A percentile compares a stretch with the other conserved stretches of the same genome.
phyloP scores from a whole-genome alignment of 768 basidiomycete genomes.

The Boletus coccyginus region DNA sequence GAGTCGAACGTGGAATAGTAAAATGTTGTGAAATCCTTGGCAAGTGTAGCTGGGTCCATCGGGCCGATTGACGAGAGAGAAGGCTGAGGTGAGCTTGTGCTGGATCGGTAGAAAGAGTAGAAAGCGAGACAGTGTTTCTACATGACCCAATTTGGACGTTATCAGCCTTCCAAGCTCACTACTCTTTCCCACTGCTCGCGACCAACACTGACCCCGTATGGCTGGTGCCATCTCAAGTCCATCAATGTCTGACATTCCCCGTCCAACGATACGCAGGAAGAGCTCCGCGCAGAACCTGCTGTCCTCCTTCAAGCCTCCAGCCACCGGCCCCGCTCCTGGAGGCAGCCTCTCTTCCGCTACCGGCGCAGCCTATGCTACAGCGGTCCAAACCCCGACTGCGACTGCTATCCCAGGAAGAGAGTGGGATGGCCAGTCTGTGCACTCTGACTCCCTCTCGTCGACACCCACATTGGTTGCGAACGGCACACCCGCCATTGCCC shows the following conservation, averaged over 20 bases:
- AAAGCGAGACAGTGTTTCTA: not conserved
- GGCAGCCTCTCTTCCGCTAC: constrained; percentile 35
- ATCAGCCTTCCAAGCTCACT: not conserved
- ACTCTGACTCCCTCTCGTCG: constrained; percentile 42
- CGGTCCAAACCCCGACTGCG: constrained; percentile 36
- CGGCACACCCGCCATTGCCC: constrained; percentile 34
- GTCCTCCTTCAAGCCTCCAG: constrained; percentile 58
- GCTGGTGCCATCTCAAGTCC: constrained; percentile 19
- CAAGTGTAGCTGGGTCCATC: constrained; percentile 73
- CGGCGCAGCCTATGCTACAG: constrained; percentile 38
- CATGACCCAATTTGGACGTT: constrained; percentile 18
- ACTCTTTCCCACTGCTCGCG: constrained; percentile 4
- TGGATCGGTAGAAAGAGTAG: constrained; percentile 2
- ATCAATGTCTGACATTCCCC: constrained; percentile 32
- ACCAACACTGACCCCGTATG: constrained; percentile 5
- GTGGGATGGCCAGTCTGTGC: constrained; percentile 70
- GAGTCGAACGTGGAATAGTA: constrained; percentile 82
- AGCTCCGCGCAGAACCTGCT: constrained; percentile 84
- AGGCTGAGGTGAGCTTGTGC: constrained; percentile 1
- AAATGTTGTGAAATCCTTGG: constrained; percentile 74
- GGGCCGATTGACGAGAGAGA: constrained; percentile 36
- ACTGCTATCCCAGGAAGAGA: constrained; percentile 49
- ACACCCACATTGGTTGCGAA: constrained; percentile 40
- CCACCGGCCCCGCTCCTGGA: constrained; percentile 25
- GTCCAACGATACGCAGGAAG: constrained; percentile 77